Base-by-base conservation (phyloP, 805 yeast species). In the Ogataea henricii region DNA sequence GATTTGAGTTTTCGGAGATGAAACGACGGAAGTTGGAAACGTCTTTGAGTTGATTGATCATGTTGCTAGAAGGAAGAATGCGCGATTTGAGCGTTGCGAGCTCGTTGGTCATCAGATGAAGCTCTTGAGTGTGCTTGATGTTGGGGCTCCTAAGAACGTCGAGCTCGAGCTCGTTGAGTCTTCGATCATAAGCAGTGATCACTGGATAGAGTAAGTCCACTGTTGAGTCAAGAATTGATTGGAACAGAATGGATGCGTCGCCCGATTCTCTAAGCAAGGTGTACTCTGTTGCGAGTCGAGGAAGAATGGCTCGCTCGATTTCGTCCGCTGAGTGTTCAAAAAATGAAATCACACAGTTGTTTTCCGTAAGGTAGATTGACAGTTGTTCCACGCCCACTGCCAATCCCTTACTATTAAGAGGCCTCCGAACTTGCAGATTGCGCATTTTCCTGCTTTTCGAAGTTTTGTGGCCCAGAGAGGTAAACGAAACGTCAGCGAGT, bases 291-390 rank as follows among this genome's bases (percentile, higher is more conserved):
- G 70, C 58, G 27, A 81, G 65, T 21, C 85, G 68, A 2, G 76
- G 62, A 22, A 80, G 62, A 9, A 81, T 71, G 1, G 85, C 83
- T 29, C 66, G 65, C 46, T 76, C 81, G 20, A 81, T 70, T 40
- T 77, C 80, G 38, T 72, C 70, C 4, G 81, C 82, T 4, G 80
- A 71, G 50, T 78, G 74, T 56, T 81, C 86, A 57, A 81, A 81
- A 52, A 81, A 78, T 0, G 85, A 71, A 3, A 81, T 70, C 10
- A 81, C 76, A 0, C 81, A 72, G 37, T 73, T 69, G 40, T 73
- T 68, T 6, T 67, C 60, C 14, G 74, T 64, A 14, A 81, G 49
- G 50, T 75, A 81, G 40, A 80, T 60, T 0, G 83, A 76, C 2
- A 76, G 77, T 57, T 81, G 85, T 57, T 81, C 86, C 9, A 78